Evolutionary conservation across 208 protist genomes (phyloP).

Genomic region (Acanthamoeba rhysodes): DNA sequence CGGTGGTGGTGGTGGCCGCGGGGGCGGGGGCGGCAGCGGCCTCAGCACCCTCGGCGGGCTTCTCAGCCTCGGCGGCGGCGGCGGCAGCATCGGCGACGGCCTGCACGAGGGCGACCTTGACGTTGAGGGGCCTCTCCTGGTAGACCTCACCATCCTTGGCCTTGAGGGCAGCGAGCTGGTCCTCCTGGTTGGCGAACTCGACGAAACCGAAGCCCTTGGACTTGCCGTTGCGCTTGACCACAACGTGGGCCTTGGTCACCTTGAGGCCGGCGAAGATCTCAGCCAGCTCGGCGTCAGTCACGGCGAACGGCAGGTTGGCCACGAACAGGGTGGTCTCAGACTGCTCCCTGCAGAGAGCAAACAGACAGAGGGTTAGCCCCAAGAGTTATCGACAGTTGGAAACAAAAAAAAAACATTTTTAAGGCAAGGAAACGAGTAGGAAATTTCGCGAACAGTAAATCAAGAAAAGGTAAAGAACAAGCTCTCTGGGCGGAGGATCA

Average conservation of each 20-base stretch:
- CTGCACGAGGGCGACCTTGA: constrained; percentile 81
- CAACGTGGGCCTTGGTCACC: constrained; percentile 82
- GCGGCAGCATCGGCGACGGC: constrained; percentile 38
- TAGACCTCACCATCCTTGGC: constrained; percentile 76
- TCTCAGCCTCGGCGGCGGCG: constrained; percentile 17
- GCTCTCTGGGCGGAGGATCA: too few relatives aligned
- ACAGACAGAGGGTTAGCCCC: too few relatives aligned
- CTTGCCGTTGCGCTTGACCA: constrained; percentile 72
- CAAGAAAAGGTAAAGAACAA: background rate
- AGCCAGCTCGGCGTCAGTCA: constrained; percentile 77
- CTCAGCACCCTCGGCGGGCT: background rate
- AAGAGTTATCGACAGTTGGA: too few relatives aligned
- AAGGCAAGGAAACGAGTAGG: background rate
- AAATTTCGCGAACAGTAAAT: background rate
- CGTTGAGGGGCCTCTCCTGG: constrained; percentile 77
- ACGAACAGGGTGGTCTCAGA: constrained; percentile 83
- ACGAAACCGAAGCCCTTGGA: constrained; percentile 89
- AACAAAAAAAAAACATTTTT: too few relatives aligned
- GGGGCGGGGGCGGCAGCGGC: background rate
- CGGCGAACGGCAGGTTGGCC: constrained; percentile 83
- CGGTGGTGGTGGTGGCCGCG: background rate
- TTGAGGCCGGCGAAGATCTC: constrained; percentile 81
- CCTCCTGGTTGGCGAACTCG: constrained; percentile 81
- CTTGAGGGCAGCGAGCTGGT: constrained; percentile 83
- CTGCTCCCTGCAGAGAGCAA: background rate